A percentile compares a stretch with the other conserved stretches of the same genome.
phyloP scores from a whole-genome alignment of 2,329 filamentous ascomycete genomes.

The Xylaria sp. region DNA sequence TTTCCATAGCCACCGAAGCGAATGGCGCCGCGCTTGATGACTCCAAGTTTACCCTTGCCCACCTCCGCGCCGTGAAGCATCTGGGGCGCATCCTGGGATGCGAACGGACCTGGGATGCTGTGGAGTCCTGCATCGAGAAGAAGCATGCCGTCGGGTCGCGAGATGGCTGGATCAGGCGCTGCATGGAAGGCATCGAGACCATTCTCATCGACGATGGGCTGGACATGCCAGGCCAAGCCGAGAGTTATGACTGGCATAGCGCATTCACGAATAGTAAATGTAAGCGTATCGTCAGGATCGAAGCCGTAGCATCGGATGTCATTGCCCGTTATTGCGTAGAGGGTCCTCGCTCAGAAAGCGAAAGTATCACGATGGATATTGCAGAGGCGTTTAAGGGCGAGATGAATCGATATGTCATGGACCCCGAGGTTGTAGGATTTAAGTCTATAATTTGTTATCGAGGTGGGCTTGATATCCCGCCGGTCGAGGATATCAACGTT shows the following conservation, averaged over 20 bases:
- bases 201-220: constrained; percentile 81
- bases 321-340: constrained; percentile 50
- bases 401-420: constrained; percentile 61
- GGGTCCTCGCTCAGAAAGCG: constrained; percentile 41
- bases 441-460: constrained; percentile 85
- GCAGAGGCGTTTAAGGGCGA: constrained; percentile 54
- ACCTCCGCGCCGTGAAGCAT: constrained; percentile 70
- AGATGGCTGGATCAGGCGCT: constrained; percentile 62
- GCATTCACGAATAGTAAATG: constrained; percentile 64
- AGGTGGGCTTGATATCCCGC: constrained; percentile 67
- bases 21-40: constrained; percentile 67
- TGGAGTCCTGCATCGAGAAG: constrained; percentile 48
- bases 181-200: constrained; percentile 72
- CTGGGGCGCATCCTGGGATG: constrained; percentile 67
- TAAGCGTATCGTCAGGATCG: constrained; percentile 77
- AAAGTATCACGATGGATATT: constrained; percentile 43
- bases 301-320: constrained; percentile 68
- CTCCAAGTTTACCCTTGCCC: constrained; percentile 64
- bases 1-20: constrained; percentile 73
- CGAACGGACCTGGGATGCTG: constrained; percentile 62
- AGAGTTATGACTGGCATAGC: constrained; percentile 67
- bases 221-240: constrained; percentile 55
- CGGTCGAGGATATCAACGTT: constrained; percentile 40
- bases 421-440: constrained; percentile 75
- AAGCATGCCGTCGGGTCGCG: constrained; percentile 49